phyloP scores from a whole-genome alignment of 129 eudicot genomes.

The Lonicera japonica region DNA sequence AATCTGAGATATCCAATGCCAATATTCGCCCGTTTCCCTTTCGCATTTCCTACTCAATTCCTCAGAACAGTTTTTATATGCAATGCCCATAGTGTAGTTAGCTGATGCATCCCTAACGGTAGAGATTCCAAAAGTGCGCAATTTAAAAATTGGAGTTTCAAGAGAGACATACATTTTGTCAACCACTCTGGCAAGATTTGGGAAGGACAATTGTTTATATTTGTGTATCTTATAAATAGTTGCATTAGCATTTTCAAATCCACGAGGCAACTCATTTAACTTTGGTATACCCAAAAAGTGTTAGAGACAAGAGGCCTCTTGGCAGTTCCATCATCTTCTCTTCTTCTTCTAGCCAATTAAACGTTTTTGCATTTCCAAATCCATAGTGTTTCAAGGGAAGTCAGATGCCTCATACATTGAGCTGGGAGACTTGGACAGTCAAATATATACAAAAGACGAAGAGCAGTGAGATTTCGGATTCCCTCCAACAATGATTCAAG shows the following conservation, averaged over 20 bases:
- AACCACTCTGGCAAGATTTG: slow-evolving; percentile 11
- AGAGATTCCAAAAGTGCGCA: neutral
- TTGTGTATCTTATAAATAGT: slow-evolving; percentile 9
- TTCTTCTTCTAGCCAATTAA: neutral
- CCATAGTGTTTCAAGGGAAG: slow-evolving; percentile 24
- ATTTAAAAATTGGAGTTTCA: slow-evolving; percentile 5
- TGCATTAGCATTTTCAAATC: slow-evolving; percentile 6
- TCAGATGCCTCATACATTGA: slow-evolving; percentile 7
- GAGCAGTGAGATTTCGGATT: slow-evolving; percentile 14
- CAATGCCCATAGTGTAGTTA: slow-evolving; percentile 1
- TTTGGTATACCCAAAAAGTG: neutral
- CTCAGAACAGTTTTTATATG: slow-evolving; percentile 1
- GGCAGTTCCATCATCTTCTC: slow-evolving; percentile 21
- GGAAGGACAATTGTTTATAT: slow-evolving; percentile 18
- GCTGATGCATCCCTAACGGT: neutral
- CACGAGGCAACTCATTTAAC: slow-evolving; percentile 8
- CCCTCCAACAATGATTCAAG: slow-evolving; percentile 13
- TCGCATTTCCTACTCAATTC: neutral
- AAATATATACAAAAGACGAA: slow-evolving; percentile 15
- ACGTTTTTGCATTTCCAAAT: slow-evolving; percentile 25
- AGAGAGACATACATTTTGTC: slow-evolving; percentile 3
- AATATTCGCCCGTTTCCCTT: neutral
- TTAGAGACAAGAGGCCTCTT: slow-evolving; percentile 10
- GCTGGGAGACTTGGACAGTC: slow-evolving; percentile 18
- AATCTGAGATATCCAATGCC: neutral